Evolutionary conservation across 257 asterid species (phyloP), one percentile per base, ranked within the genome.

Genomic region (Solanum lignicaule): DNA sequence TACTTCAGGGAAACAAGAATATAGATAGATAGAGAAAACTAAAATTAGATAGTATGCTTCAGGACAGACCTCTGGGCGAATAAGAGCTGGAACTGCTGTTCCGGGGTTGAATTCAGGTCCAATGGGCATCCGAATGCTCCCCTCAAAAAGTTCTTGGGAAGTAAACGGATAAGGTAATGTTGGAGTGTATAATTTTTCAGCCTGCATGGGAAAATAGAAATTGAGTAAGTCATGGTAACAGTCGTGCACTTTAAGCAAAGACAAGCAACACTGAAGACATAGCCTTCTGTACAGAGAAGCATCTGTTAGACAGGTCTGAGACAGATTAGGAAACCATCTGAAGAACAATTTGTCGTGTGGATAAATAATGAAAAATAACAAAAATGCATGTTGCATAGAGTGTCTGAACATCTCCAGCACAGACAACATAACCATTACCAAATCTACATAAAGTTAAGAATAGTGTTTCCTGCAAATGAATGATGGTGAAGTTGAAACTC

Each of bases 91-190:
- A 84, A 92, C 32, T 43, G 98, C 90, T 36, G 94, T 90, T 32
- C 83, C 95, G 20, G 99, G 99, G 91, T 97, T 94, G 83, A 89
- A 95, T 82, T 96, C 99, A 16, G 99, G 99, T 75, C 99, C 99
- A 79, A 97, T 94, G 58, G 99, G 99, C 98, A 93, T 94, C 76
- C 99, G 95, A 36, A 94, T 92, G 88, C 99, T 96, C 88, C 92
- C 97, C 60, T 97, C 98, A 71, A 90, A 96, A 86, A 94, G 96
- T 87, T 95, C 99, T 85, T 90, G 89, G 18, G 99, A 96, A 23
- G 96, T 95, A 92, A 55, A 94, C 8, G 99, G 99, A 89, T 89
- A 96, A 29, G 99, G 99, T 83, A 97, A 89, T 23, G 98, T 93
- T 94, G 94, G 93, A 4, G 98, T 94, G 69, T 93, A 96, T 39